A percentile compares a stretch with the other conserved stretches of the same genome.
These are phyloP conservation scores for Phytophthora fragariaefolia DNA, from an alignment of 352 stramenopile genomes.

Conservation along the genomic window DNA sequence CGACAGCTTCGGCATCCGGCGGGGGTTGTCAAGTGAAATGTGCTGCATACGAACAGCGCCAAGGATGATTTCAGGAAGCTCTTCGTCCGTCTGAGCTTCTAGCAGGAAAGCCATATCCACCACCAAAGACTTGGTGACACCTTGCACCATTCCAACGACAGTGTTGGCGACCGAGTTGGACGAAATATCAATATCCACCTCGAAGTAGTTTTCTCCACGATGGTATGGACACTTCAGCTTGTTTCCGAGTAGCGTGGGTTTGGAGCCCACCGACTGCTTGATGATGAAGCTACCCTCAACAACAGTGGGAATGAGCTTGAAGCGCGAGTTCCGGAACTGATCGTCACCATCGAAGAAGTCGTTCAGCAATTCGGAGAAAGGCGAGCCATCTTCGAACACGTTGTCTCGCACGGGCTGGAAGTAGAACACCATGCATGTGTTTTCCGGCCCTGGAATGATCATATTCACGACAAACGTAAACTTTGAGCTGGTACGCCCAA, in stretches of 20 bases:
- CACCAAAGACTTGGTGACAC: slow-evolving; percentile 89
- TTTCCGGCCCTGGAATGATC: slow-evolving; percentile 85
- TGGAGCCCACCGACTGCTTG: slow-evolving; percentile 94
- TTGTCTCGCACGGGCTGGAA: slow-evolving; percentile 82
- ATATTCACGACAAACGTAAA: slow-evolving; percentile 93
- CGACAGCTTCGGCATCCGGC: slow-evolving; percentile 54
- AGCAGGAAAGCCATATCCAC: slow-evolving; percentile 92
- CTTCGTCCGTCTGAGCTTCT: slow-evolving; percentile 85
- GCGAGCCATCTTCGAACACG: slow-evolving; percentile 87
- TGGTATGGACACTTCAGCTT: slow-evolving; percentile 94
- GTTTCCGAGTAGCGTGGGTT: slow-evolving; percentile 96
- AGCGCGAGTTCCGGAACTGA: slow-evolving; percentile 95
- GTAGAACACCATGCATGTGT: slow-evolving; percentile 88
- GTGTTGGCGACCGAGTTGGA: slow-evolving; percentile 92
- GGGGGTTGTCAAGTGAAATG: slow-evolving; percentile 82
- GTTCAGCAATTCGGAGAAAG: slow-evolving; percentile 89
- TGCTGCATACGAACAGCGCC: slow-evolving; percentile 84
- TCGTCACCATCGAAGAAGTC: slow-evolving; percentile 95
- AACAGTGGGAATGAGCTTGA: slow-evolving; percentile 98
- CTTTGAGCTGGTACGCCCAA: slow-evolving; percentile 73
- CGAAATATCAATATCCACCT: slow-evolving; percentile 96
- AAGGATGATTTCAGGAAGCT: slow-evolving; percentile 86
- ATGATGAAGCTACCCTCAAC: slow-evolving; percentile 98
- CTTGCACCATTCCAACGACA: slow-evolving; percentile 89
- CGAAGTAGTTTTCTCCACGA: slow-evolving; percentile 93